Evolutionary conservation across 148 eudicot species (phyloP).

Genomic region (Rhododendron kiyosumense): DNA sequence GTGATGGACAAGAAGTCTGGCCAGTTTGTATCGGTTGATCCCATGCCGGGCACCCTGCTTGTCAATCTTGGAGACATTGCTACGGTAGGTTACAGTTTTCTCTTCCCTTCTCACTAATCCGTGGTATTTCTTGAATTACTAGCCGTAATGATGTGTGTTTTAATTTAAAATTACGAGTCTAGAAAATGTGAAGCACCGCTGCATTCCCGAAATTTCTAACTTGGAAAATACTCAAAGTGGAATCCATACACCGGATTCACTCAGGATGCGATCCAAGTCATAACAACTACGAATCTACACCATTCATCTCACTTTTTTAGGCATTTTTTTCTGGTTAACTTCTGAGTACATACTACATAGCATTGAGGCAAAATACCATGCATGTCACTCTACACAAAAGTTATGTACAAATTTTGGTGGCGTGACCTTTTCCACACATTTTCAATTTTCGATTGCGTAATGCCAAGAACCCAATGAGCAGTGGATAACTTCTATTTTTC

Average conservation of each 20-base stretch:
- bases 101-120: neutral
- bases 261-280: neutral
- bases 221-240: neutral
- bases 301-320: neutral
- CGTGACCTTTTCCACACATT: neutral
- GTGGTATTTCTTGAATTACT: neutral
- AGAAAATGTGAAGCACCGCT: neutral
- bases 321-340: neutral
- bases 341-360: neutral
- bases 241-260: neutral
- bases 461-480: neutral
- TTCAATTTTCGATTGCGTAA: neutral
- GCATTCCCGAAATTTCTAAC: neutral
- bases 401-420: neutral
- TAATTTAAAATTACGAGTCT: neutral
- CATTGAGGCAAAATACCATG: no score
- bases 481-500: neutral
- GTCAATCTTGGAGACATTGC: constrained; percentile 68
- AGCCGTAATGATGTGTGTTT: neutral
- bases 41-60: constrained; percentile 48
- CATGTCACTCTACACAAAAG: neutral
- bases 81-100: constrained; percentile 28
- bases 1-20: constrained; percentile 46
- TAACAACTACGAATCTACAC: neutral
- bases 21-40: constrained; percentile 43